Percentiles rank a stretch among this genome's conserved stretches.
These are phyloP conservation scores for Nakazawaea sp. DNA, from an alignment of 805 yeast genomes.

Conservation along the genomic window DNA sequence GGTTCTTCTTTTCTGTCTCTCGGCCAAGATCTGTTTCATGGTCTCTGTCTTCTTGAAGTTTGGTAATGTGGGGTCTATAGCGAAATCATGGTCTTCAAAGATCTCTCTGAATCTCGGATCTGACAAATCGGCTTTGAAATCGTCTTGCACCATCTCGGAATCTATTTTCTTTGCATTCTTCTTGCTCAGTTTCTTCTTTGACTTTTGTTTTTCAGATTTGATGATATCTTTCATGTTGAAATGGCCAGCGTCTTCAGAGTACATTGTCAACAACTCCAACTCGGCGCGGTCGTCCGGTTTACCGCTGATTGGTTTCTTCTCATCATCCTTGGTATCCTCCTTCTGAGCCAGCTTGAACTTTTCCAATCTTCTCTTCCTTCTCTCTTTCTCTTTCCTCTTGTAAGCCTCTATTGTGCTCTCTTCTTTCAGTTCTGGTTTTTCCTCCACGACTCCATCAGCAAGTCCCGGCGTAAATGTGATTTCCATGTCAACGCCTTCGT, in stretches of 20 bases:
- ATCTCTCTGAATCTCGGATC: constrained; percentile 85
- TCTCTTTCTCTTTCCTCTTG: constrained; percentile 85
- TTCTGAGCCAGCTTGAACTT: constrained; percentile 57
- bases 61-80: constrained; percentile 90
- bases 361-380: constrained; percentile 80
- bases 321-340: constrained; percentile 30
- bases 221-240: constrained; percentile 74
- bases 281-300: constrained; percentile 48
- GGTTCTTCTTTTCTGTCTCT: constrained; percentile 51
- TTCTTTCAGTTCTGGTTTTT: constrained; percentile 37
- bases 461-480: constrained; percentile 91
- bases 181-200: constrained; percentile 38
- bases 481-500: constrained; percentile 83
- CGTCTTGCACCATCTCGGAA: constrained; percentile 43
- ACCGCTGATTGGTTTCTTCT: constrained; percentile 17
- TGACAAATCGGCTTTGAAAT: constrained; percentile 60
- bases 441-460: constrained; percentile 32
- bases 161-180: constrained; percentile 41
- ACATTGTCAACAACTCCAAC: constrained; percentile 67
- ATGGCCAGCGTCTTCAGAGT: constrained; percentile 48
- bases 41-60: constrained; percentile 84
- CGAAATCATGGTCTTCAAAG: constrained; percentile 81
- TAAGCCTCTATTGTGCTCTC: constrained; percentile 75
- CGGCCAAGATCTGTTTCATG: constrained; percentile 76
- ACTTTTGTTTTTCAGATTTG: constrained; percentile 63